Percentiles rank a stretch among this genome's conserved stretches.
Conservation (phyloP, 208 protist species). For the Spongospora subterranea region DNA sequence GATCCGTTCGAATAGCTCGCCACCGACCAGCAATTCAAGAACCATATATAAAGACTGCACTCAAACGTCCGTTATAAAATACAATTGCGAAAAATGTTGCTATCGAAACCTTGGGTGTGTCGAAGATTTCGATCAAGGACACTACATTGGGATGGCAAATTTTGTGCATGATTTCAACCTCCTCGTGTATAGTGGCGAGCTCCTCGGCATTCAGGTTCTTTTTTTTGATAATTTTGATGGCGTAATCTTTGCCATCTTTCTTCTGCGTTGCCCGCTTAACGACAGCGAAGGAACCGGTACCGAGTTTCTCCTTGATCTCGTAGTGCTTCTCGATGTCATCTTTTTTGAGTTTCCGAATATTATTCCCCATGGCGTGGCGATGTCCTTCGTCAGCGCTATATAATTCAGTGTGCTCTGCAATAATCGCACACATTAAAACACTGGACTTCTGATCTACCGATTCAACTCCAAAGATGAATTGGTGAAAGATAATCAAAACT, state of each 20-base stretch:
- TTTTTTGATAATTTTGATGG: conserved; percentile 65
- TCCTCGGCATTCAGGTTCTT: conserved; percentile 60
- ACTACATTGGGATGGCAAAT: conserved; percentile 61
- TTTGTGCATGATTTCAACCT: conserved; percentile 65
- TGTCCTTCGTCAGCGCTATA: no score
- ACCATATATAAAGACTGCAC: conserved; percentile 62
- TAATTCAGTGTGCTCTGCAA: no score
- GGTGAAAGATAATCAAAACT: no score
- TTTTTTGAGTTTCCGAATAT: conserved; percentile 55
- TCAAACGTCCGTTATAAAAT: neutral
- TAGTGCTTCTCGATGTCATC: conserved; percentile 63
- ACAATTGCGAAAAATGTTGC: neutral
- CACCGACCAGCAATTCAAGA: conserved; percentile 66
- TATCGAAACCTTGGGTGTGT: conserved; percentile 56
- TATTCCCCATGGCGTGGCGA: conserved; percentile 57
- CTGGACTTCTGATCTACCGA: no score
- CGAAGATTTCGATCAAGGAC: conserved; percentile 61
- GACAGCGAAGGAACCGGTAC: conserved; percentile 57
- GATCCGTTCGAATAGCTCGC: conserved; percentile 69
- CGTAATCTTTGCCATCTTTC: conserved; percentile 64
- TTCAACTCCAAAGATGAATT: no score
- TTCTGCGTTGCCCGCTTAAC: conserved; percentile 56
- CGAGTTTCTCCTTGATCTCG: conserved; percentile 58
- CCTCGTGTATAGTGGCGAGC: conserved; percentile 59
- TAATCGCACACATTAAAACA: no score